phyloP scores from a whole-genome alignment of 2,329 filamentous ascomycete species.

The Coniochaeta prunicola region DNA sequence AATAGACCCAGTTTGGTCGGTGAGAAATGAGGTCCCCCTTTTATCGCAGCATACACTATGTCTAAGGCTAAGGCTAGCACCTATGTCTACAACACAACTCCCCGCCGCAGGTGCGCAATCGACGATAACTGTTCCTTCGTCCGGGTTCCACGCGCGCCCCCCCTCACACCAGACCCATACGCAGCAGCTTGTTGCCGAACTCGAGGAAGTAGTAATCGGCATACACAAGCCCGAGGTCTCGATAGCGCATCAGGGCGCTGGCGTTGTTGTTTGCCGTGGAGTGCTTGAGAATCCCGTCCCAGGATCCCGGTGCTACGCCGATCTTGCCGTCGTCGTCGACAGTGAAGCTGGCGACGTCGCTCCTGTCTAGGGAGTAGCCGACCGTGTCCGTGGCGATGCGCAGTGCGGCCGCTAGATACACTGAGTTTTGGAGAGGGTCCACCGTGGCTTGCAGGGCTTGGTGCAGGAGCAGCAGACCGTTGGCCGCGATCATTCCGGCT shows the following conservation, averaged over 20 bases:
- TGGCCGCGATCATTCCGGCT: slow-evolving; percentile 13
- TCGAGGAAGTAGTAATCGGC: slow-evolving; percentile 33
- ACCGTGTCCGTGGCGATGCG: slow-evolving; percentile 4
- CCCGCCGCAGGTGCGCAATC: not conserved
- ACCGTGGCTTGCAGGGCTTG: slow-evolving; percentile 5
- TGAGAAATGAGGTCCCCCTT: no score
- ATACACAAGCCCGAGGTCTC: slow-evolving; percentile 28
- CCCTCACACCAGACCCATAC: slow-evolving; percentile 11
- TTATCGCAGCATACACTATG: no score
- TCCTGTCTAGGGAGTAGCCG: not conserved
- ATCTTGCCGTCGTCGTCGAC: not conserved
- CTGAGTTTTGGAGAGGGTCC: not conserved
- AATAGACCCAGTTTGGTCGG: no score
- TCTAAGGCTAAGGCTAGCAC: no score
- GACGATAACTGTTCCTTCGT: not conserved
- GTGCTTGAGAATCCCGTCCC: slow-evolving; percentile 13
- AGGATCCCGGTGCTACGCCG: not conserved
- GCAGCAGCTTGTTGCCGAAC: slow-evolving; percentile 32
- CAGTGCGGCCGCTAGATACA: not conserved
- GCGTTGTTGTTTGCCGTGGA: slow-evolving; percentile 10
- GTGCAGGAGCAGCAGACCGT: slow-evolving; percentile 12
- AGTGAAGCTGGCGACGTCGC: not conserved
- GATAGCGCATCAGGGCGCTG: slow-evolving; percentile 8
- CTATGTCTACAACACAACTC: not conserved
- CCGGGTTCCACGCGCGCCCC: not conserved